A percentile compares a stretch with the other conserved stretches of the same genome.
These are phyloP conservation scores for Globisporangium parvum DNA, from an alignment of 352 stramenopile species.

Conservation along the genomic window DNA sequence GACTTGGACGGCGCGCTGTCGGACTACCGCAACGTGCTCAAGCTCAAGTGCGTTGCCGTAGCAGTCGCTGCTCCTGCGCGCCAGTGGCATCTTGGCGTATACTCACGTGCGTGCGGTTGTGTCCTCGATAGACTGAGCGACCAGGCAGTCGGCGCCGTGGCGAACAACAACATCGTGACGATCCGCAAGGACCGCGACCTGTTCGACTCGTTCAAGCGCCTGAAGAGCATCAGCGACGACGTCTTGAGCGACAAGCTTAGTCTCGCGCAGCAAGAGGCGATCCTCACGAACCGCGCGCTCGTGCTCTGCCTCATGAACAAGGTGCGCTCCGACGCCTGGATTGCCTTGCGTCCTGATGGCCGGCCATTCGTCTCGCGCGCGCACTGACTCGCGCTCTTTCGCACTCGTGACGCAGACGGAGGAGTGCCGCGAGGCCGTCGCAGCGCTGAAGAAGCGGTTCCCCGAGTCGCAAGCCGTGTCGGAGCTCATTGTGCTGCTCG, in stretches of 20 bases:
- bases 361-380: neutral
- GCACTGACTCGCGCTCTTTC: neutral
- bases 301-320: slow-evolving; percentile 76
- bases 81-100: neutral
- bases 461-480: slow-evolving; percentile 44
- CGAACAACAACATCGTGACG: slow-evolving; percentile 78
- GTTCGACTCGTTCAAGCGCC: slow-evolving; percentile 79
- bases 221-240: slow-evolving; percentile 57
- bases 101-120: neutral
- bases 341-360: neutral
- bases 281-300: slow-evolving; percentile 69
- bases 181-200: slow-evolving; percentile 74
- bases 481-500: slow-evolving; percentile 61
- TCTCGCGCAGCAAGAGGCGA: slow-evolving; percentile 52
- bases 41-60: slow-evolving; percentile 54
- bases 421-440: slow-evolving; percentile 52
- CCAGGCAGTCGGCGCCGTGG: slow-evolving; percentile 53
- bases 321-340: slow-evolving; percentile 14
- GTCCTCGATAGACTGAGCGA: slow-evolving; percentile 44
- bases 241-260: slow-evolving; percentile 59
- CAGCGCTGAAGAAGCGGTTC: slow-evolving; percentile 51
- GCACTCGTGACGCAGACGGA: slow-evolving; percentile 29
- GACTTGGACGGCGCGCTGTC: slow-evolving; percentile 61
- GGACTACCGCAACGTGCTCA: slow-evolving; percentile 72
- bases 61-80: neutral